Evolutionary conservation across 2,329 filamentous ascomycete genomes (phyloP), one percentile per base, ranked within the genome.

Genomic region (Colletotrichum noveboracense): DNA sequence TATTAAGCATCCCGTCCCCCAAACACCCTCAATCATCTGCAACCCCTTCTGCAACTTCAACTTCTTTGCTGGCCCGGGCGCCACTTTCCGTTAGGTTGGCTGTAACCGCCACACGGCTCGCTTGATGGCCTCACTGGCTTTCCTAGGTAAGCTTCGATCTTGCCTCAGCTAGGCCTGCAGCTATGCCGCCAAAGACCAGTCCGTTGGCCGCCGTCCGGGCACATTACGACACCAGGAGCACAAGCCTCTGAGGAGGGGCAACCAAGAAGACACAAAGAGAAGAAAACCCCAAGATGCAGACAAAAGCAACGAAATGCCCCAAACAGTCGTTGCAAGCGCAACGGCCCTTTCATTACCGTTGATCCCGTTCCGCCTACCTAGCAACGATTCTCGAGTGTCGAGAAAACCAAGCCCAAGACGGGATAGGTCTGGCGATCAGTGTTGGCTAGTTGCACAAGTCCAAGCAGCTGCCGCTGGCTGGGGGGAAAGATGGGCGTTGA

Each of bases 151-250:
- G 71, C 58, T 36, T 70, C 66, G 71, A 24, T 30, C 36, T 48
- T 66, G 72, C 72, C 28, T 66, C 55, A 66, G 61, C 68, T 38
- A 26, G 58, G 61, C 66, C 43, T 70, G 66, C 36, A 65, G 71
- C 67, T 26, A 66, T 32, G 61, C 21, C 28, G 34, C 16, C 34
- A n/a, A 43, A 52, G 28, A 18, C 32, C 48, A 58, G 38, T 32
- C 30, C 56, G 56, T 68, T 28, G 66, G 48, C 61, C 16, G 70
- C 36, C 70, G 48, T 64, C 34, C 43, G 55, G 67, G 67, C 30
- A 74, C 71, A 43, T 28, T 28, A 48, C 34, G 18, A 18, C 34
- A 13, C 18, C 56, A 24, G 32, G 65, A 14, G 66, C 60, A 52
- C 65, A 56, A 34, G 65, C n/a, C 26, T n/a, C 38, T 5, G 38